Evolutionary conservation across 2,329 filamentous ascomycete species (phyloP).

Genomic region (Xylaria arbuscula): DNA sequence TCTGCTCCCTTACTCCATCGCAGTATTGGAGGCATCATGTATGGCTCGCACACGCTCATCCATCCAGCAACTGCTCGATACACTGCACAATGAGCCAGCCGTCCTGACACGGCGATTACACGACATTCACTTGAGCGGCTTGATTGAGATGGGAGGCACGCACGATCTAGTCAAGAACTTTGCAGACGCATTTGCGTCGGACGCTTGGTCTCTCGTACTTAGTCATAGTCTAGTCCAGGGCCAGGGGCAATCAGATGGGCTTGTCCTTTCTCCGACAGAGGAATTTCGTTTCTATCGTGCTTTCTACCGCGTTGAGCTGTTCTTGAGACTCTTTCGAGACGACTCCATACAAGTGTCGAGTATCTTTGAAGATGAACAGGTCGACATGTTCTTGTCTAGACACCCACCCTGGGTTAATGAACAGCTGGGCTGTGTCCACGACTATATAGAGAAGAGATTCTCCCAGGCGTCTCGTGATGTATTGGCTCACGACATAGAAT

Average conservation of each 20-base stretch:
- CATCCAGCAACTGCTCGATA: neutral
- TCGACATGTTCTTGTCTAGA: slow-evolving; percentile 24
- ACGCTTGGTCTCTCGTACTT: slow-evolving; percentile 22
- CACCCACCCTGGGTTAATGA: slow-evolving; percentile 36
- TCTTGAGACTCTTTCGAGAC: slow-evolving; percentile 29
- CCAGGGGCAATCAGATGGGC: neutral
- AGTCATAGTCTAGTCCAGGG: too few species aligned
- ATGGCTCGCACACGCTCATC: neutral
- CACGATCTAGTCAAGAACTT: slow-evolving; percentile 30
- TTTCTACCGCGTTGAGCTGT: slow-evolving; percentile 38
- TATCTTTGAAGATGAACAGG: too few species aligned
- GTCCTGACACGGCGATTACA: neutral
- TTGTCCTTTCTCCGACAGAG: slow-evolving; percentile 27
- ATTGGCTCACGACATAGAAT: slow-evolving; percentile 33
- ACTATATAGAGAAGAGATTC: slow-evolving; percentile 35
- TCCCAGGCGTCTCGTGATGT: slow-evolving; percentile 28
- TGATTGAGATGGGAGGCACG: slow-evolving; percentile 28
- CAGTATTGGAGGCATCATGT: neutral
- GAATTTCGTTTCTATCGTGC: slow-evolving; percentile 33
- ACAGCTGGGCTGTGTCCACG: slow-evolving; percentile 32
- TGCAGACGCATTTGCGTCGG: slow-evolving; percentile 29
- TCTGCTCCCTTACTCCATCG: slow-evolving; percentile 4
- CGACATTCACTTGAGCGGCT: neutral
- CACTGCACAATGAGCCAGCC: neutral
- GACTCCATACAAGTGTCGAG: neutral